Evolutionary conservation across 2,329 filamentous ascomycete genomes (phyloP), one percentile per base, ranked within the genome.

Genomic region (Alternaria consortialis): DNA sequence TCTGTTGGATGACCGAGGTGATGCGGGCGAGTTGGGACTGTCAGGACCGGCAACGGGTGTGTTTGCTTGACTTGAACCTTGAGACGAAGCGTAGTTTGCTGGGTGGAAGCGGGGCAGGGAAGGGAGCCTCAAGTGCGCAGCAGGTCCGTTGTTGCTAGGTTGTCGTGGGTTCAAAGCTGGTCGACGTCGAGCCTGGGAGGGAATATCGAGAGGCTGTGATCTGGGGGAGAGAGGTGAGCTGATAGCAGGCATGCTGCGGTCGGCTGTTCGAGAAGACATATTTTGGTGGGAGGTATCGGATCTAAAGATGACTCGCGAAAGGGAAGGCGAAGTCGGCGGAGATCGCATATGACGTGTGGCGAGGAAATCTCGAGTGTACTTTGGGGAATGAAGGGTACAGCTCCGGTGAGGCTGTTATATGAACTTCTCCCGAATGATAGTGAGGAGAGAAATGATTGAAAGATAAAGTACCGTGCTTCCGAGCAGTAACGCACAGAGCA

Each of bases 31-130:
- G 40, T 81, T 79, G 7, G 80, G 80, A 44, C 79, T 80, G 65
- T 74, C 77, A 29, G 75, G 69, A 34, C 74, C 77, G 9, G 78
- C 78, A 62, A 75, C 64, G 15, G 80, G 77, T 2, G 80, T 79
- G 36, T 64, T 74, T 52, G 73, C 71, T 12, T 69, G 59, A 53
- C 79, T 83, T 13, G 77, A 77, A 46, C 73, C 71, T 47, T 77
- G 67, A 36, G 79, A 80, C 0, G 74, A 74, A 9, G 81, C 79
- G 68, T 81, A 85, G 72, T 85, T 84, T 63, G 83, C 82, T 7
- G 84, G 84, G 61, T 85, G 84, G 76, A 84, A 85, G 59, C 82
- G 80, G 44, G 83, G 84, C 40, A 85, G 76, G 1, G 80, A 80
- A n/a, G 83, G 82, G 13, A 85, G 73, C 56, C 81, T 80, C 36